A percentile compares a stretch with the other conserved stretches of the same genome.
Evolutionary conservation across 2,329 filamentous ascomycete species (phyloP).

Genomic region (Orbilia javanica): DNA sequence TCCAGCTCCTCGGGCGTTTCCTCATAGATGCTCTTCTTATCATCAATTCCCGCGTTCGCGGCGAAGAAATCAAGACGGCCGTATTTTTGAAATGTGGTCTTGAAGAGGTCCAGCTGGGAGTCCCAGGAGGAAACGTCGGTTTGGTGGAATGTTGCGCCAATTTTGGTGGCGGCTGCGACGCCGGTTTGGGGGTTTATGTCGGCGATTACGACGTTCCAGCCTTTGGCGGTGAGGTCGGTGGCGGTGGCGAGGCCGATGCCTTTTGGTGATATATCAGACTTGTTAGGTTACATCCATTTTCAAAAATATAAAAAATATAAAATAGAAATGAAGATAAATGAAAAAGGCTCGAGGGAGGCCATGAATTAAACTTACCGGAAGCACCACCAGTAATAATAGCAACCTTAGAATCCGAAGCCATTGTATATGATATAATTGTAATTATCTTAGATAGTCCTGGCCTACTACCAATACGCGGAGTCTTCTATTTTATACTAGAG

Average conservation of each 20-base stretch:
- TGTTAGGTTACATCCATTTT: neutral
- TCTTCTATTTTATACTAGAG: neutral
- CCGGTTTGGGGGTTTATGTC: constrained; percentile 65
- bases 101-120: constrained; percentile 65
- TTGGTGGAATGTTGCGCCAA: constrained; percentile 58
- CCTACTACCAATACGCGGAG: too few relatives aligned
- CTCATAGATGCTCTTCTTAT: constrained; percentile 64
- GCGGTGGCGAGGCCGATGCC: constrained; percentile 66
- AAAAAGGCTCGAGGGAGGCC: neutral
- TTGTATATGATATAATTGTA: neutral
- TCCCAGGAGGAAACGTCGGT: constrained; percentile 66
- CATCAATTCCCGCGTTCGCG: constrained; percentile 67
- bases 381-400: constrained; percentile 68
- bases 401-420: constrained; percentile 61
- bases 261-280: neutral
- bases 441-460: too few relatives aligned
- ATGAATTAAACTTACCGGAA: constrained; percentile 64
- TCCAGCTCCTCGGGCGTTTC: constrained; percentile 61
- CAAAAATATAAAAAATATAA: neutral
- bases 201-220: constrained; percentile 67
- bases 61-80: constrained; percentile 66
- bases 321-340: neutral
- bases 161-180: constrained; percentile 19
- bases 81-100: constrained; percentile 65
- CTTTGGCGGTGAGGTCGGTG: constrained; percentile 65